These are phyloP conservation scores for Aspergillus heteromorphus DNA, from an alignment of 495 filamentous ascomycete genomes.

Conservation along the genomic window DNA sequence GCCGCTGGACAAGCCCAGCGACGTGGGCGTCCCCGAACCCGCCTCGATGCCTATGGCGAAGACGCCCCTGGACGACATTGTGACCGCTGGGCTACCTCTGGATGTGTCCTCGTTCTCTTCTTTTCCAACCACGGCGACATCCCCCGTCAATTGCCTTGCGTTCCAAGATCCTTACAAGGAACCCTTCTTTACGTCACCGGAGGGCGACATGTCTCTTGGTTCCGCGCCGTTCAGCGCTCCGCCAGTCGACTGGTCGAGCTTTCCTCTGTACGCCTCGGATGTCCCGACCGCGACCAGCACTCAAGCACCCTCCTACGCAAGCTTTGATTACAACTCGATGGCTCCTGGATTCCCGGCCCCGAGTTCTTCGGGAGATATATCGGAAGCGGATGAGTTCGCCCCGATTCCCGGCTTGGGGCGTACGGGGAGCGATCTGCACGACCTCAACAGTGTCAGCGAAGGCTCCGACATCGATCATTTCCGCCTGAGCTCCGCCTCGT, in stretches of 20 bases:
- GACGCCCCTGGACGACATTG: slow-evolving; percentile 32
- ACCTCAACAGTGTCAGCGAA: slow-evolving; percentile 49
- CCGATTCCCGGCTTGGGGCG: slow-evolving; percentile 32
- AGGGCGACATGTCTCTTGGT: slow-evolving; percentile 60
- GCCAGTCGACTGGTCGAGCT: slow-evolving; percentile 70
- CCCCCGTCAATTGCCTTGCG: slow-evolving; percentile 38
- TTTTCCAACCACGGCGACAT: slow-evolving; percentile 30
- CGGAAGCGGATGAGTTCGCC: slow-evolving; percentile 65
- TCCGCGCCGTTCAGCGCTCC: slow-evolving; percentile 59
- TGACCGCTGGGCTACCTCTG: slow-evolving; percentile 34
- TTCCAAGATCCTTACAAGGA: slow-evolving; percentile 42
- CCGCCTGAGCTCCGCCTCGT: slow-evolving; percentile 48
- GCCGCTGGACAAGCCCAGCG: slow-evolving; percentile 33
- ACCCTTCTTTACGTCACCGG: slow-evolving; percentile 43
- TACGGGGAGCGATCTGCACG: slow-evolving; percentile 32
- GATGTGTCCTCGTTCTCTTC: slow-evolving; percentile 34
- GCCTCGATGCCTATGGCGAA: slow-evolving; percentile 28
- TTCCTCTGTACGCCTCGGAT: slow-evolving; percentile 53
- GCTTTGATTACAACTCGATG: slow-evolving; percentile 57
- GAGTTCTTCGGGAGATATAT: slow-evolving; percentile 71
- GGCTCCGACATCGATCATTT: slow-evolving; percentile 51
- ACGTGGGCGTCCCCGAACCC: slow-evolving; percentile 16
- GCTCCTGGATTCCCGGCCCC: slow-evolving; percentile 48
- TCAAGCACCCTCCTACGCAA: slow-evolving; percentile 63
- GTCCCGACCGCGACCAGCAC: slow-evolving; percentile 61